Base-by-base conservation (phyloP, 1,284 basidiomycete species). In the Ustilago hordei region DNA sequence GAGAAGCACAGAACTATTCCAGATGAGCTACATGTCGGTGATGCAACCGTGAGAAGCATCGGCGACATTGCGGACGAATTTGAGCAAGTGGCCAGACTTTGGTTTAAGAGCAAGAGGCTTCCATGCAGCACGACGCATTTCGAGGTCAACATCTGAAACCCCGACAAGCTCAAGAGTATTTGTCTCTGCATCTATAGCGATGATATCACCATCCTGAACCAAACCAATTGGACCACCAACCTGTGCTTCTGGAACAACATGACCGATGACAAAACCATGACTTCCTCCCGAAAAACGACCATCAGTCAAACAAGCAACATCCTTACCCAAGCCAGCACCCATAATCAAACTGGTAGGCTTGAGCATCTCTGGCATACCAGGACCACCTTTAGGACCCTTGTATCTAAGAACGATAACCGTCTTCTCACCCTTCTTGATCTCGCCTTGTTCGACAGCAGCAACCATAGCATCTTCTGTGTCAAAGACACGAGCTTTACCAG, bases 361-460 rank as follows among this genome's bases (percentile, higher is more conserved):
- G 64, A 96, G 89, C 94, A 95, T 95, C 88, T 95, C 94, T 53
- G 93, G 94, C 94, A 95, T 95, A 63, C 94, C 93, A 90, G 94
- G 94, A 62, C 94, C 94, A 3, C 84, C 85, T 64, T 85, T 82
- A 36, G 85, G 85, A 41, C 85, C 85, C 73, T 84, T 84, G 80
- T 85, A 86, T 19, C 84, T 75, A 43, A 86, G 61, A 47, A 86
- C 82, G 4, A 86, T 70, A 38, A 86, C 84, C 28, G 83, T 86
- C 81, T 86, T 86, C 57, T 86, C 83, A 17, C 84, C 84, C 74
- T 84, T 81, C 66, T 84, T 85, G 64, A 86, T 80, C 61, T 59
- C 56, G 32, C 72, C 70, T 43, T 80, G 55, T 64, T 85, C 84
- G 28, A 86, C 83, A 28, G 84, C 84, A 23, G 70, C 75, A 9